A percentile compares a stretch with the other conserved stretches of the same genome.
Evolutionary conservation across 2,329 filamentous ascomycete genomes (phyloP).

Genomic region (Penicillium carneum): DNA sequence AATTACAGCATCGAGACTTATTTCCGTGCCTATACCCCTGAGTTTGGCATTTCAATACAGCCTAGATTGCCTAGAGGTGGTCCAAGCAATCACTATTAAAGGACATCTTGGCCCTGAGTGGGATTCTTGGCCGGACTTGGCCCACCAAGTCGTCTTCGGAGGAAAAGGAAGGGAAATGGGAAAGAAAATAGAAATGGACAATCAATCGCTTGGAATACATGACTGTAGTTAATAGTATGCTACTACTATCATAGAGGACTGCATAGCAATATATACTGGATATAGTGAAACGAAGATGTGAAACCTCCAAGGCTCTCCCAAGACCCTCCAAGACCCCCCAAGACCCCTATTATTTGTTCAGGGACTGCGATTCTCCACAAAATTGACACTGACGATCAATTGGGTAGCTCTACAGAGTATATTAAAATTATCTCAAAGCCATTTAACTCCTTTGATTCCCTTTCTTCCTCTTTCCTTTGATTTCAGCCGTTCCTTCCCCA

Average conservation of each 20-base stretch:
- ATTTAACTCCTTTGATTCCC: not conserved
- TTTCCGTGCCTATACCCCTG: not conserved
- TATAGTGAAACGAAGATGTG: slow-evolving; percentile 6
- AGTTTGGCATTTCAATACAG: not conserved
- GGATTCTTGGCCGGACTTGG: slow-evolving; percentile 2
- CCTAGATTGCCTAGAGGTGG: not conserved
- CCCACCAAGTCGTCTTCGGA: not conserved
- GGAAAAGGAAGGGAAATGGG: not conserved
- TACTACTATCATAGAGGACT: not conserved
- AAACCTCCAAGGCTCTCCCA: not conserved
- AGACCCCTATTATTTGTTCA: slow-evolving; percentile 15
- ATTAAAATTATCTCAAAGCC: not conserved
- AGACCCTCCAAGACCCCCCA: not conserved
- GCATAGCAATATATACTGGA: not conserved
- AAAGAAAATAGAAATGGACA: not conserved
- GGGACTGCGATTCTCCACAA: not conserved
- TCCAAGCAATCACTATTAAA: not conserved
- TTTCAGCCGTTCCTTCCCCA: slow-evolving; percentile 24
- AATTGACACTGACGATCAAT: slow-evolving; percentile 11
- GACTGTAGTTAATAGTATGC: not conserved
- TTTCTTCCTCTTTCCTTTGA: not conserved
- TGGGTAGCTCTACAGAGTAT: not conserved
- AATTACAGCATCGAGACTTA: not conserved
- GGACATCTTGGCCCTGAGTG: not conserved
- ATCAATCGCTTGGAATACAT: not conserved